A percentile compares a stretch with the other conserved stretches of the same genome.
phyloP scores from a whole-genome alignment of 2,329 filamentous ascomycete species.

The Orbilia brochopaga region DNA sequence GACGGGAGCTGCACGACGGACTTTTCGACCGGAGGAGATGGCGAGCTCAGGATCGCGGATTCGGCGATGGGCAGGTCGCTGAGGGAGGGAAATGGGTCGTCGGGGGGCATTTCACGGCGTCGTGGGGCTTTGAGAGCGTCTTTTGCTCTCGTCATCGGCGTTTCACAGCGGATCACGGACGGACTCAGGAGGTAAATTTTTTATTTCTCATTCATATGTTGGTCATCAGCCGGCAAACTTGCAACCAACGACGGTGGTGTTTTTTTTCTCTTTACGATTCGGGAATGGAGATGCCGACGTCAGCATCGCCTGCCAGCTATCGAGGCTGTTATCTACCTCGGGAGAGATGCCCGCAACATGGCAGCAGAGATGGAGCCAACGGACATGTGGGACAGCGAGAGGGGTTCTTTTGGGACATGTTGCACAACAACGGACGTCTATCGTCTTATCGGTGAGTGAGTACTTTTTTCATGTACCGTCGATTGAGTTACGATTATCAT shows the following conservation, averaged over 20 bases:
- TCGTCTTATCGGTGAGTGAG: neutral
- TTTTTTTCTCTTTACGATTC: no score
- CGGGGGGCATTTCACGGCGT: neutral
- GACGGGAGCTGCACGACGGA: slow-evolving; percentile 18
- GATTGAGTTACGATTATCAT: no score
- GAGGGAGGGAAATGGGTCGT: slow-evolving; percentile 3
- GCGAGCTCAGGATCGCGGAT: slow-evolving; percentile 6
- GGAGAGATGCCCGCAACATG: no score
- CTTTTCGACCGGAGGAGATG: slow-evolving; percentile 13
- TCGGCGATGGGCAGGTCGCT: slow-evolving; percentile 4
- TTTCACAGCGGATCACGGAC: neutral
- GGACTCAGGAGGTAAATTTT: no score
- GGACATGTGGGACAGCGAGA: neutral
- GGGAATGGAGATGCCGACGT: no score
- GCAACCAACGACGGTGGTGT: no score
- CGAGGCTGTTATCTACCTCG: no score
- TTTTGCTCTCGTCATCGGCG: neutral
- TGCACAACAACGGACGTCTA: neutral
- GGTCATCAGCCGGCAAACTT: no score
- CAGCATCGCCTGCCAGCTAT: no score
- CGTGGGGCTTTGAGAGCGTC: neutral
- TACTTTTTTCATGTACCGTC: no score
- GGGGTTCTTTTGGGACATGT: slow-evolving; percentile 1
- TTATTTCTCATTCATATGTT: no score
- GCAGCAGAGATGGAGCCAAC: no score